These are phyloP conservation scores for Fusarium citri DNA, from an alignment of 2,329 filamentous ascomycete genomes.

Conservation along the genomic window DNA sequence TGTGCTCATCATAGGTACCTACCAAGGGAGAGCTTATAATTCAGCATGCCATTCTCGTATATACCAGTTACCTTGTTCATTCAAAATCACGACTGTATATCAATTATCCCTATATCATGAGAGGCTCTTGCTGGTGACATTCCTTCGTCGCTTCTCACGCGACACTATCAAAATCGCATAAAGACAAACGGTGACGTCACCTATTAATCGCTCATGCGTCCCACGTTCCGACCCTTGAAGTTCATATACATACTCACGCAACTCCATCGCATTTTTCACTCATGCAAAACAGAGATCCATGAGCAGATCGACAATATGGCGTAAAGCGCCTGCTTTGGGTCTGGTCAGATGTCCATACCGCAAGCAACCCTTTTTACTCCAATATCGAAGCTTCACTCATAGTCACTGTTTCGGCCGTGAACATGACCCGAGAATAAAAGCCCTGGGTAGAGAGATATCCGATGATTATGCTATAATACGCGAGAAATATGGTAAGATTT, in stretches of 20 bases:
- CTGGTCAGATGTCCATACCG: background rate
- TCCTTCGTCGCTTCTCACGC: background rate
- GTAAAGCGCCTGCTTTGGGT: conserved; percentile 17
- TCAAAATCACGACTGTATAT: background rate
- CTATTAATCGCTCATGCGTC: background rate
- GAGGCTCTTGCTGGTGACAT: background rate
- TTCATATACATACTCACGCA: background rate
- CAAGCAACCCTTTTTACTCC: conserved; percentile 11
- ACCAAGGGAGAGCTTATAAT: background rate
- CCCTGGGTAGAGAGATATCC: conserved; percentile 56
- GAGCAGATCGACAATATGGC: conserved; percentile 33
- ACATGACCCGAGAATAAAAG: conserved; percentile 55
- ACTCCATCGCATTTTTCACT: background rate
- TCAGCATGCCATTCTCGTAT: background rate
- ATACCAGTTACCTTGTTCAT: background rate
- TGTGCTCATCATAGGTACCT: background rate
- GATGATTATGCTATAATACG: conserved; percentile 61
- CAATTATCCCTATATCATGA: too few relatives aligned
- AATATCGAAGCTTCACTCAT: conserved; percentile 29
- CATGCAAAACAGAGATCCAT: conserved; percentile 37
- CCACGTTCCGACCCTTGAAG: conserved; percentile 2
- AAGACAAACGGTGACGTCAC: conserved; percentile 39
- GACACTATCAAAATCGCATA: conserved; percentile 6
- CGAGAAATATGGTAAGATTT: conserved; percentile 57
- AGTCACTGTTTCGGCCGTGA: conserved; percentile 23